Evolutionary conservation across 2,329 filamentous ascomycete species (phyloP).

Genomic region (Ophiostoma piceae): DNA sequence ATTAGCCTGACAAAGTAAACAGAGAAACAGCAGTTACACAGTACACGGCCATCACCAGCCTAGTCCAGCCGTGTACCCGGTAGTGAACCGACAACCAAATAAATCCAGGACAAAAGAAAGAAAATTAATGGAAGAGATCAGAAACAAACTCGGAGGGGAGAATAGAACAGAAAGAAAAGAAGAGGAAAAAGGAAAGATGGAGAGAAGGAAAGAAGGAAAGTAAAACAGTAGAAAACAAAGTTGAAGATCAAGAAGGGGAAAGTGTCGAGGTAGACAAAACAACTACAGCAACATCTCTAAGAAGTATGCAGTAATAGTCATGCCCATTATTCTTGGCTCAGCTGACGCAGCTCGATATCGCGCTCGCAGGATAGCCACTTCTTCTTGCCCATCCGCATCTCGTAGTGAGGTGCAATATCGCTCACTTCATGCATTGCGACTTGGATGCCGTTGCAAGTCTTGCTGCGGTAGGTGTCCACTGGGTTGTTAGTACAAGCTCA

Average conservation of each 20-base stretch:
- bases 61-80: not conserved
- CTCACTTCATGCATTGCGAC: constrained; percentile 69
- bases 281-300: not conserved
- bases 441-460: constrained; percentile 78
- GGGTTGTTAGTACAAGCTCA: not conserved
- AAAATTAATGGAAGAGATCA: not conserved
- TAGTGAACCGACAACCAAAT: not conserved
- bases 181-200: not conserved
- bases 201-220: not conserved
- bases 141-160: not conserved
- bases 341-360: constrained; percentile 26
- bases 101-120: not conserved
- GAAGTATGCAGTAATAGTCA: not conserved
- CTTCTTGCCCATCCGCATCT: constrained; percentile 81
- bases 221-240: not conserved
- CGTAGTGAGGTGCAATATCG: constrained; percentile 74
- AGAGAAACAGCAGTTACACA: not conserved
- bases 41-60: not conserved
- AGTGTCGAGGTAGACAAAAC: not conserved
- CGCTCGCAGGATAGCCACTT: constrained; percentile 44
- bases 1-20: not conserved
- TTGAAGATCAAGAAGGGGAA: not conserved
- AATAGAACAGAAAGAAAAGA: constrained; percentile 1
- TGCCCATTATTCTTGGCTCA: constrained; percentile 19
- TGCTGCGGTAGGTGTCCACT: constrained; percentile 94